These are phyloP conservation scores for Fragilariopsis cylindrus DNA, from an alignment of 108 stramenopile species.

Conservation along the genomic window DNA sequence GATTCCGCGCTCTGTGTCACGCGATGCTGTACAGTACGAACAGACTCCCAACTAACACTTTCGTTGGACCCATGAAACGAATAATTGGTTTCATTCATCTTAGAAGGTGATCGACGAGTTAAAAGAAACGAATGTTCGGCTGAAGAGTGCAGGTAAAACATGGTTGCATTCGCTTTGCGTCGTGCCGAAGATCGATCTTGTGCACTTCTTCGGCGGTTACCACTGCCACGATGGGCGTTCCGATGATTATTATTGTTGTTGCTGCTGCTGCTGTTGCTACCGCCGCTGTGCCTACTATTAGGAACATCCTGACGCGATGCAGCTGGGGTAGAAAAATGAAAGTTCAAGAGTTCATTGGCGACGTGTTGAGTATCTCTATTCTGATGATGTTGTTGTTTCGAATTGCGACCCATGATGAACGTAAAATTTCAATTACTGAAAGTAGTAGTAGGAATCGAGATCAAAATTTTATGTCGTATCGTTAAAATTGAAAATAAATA, in stretches of 20 bases:
- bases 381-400: conserved; percentile 8
- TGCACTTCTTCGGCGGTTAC: conserved; percentile 23
- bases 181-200: conserved; percentile 43
- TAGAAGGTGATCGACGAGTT: conserved; percentile 31
- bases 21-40: conserved; percentile 38
- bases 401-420: conserved; percentile 14
- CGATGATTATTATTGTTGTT: conserved; percentile 8
- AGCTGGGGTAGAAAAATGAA: conserved; percentile 32
- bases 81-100: conserved; percentile 22
- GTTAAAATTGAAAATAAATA: conserved; percentile 6
- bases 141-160: conserved; percentile 54
- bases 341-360: conserved; percentile 33
- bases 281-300: background rate
- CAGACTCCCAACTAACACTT: conserved; percentile 49
- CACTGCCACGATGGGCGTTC: conserved; percentile 9
- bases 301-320: background rate
- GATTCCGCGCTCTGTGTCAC: conserved; percentile 1
- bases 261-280: background rate
- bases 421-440: no score
- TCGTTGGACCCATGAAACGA: conserved; percentile 37
- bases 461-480: background rate
- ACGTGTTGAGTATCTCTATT: background rate
- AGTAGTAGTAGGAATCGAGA: no score
- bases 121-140: conserved; percentile 50
- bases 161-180: conserved; percentile 31